Evolutionary conservation across 306 rosid genomes (phyloP).

Genomic region (Cicer arietinum): DNA sequence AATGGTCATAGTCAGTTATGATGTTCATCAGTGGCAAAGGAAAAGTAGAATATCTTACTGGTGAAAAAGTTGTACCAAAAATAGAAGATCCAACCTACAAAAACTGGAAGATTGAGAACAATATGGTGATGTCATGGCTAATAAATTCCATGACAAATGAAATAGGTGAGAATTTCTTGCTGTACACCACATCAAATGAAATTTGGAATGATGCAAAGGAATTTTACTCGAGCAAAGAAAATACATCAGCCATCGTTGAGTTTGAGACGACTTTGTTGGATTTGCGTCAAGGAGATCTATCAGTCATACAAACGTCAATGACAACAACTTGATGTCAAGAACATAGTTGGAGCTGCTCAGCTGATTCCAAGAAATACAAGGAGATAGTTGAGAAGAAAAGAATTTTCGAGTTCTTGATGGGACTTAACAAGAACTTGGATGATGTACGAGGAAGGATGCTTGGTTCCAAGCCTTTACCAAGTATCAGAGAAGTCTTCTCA

Average conservation of each 20-base stretch:
- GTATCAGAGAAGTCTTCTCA: not conserved
- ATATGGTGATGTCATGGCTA: too few species aligned
- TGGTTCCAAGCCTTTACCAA: not conserved
- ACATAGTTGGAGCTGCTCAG: not conserved
- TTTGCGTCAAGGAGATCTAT: not conserved
- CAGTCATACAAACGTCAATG: not conserved
- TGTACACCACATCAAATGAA: too few species aligned
- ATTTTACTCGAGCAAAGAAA: not conserved
- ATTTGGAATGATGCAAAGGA: too few species aligned
- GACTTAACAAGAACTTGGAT: not conserved
- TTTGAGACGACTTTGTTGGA: not conserved
- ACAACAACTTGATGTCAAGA: not conserved
- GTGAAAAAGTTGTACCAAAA: too few species aligned
- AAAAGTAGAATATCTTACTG: too few species aligned
- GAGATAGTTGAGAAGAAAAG: not conserved
- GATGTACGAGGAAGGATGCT: not conserved
- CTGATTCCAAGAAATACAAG: not conserved
- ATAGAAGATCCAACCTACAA: too few species aligned
- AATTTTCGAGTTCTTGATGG: not conserved
- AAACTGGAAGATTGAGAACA: too few species aligned
- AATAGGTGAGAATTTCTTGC: too few species aligned
- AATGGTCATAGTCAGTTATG: too few species aligned
- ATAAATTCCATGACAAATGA: too few species aligned
- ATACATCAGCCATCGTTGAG: not conserved
- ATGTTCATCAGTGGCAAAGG: too few species aligned